Conservation (phyloP, 2,329 filamentous ascomycete species). For the Colletotrichum theobromicola region DNA sequence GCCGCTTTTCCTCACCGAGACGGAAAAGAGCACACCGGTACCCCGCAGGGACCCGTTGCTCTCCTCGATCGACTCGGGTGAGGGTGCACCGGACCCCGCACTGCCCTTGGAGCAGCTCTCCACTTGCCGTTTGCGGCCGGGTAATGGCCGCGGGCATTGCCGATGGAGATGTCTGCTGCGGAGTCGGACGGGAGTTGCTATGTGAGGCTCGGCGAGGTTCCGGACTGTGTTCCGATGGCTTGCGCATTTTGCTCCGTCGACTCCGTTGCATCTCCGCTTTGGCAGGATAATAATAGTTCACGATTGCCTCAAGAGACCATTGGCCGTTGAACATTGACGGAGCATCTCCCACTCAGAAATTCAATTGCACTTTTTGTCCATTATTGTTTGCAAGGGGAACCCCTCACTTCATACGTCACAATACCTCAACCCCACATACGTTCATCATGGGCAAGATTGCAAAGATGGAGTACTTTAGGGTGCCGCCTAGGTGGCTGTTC, state of each 20-base stretch:
- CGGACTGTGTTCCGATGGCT: slow-evolving; percentile 8
- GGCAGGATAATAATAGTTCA: not conserved
- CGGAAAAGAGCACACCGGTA: slow-evolving; percentile 2
- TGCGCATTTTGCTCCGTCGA: not conserved
- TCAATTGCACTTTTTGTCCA: not conserved
- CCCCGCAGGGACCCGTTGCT: not conserved
- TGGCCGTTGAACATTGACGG: not conserved
- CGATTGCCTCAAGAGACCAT: slow-evolving; percentile 7
- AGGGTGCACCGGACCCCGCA: slow-evolving; percentile 13
- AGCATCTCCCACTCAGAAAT: not conserved
- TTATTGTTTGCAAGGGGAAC: not conserved
- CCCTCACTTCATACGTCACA: not conserved
- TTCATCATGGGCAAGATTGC: slow-evolving; percentile 65
- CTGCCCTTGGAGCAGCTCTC: not conserved
- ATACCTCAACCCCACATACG: not conserved
- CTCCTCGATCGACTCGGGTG: not conserved
- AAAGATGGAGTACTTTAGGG: slow-evolving; percentile 74
- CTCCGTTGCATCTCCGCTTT: slow-evolving; percentile 6
- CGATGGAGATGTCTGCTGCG: not conserved
- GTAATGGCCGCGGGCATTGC: not conserved
- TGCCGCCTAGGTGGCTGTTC: slow-evolving; percentile 78
- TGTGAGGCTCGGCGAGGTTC: slow-evolving; percentile 5
- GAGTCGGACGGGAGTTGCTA: not conserved
- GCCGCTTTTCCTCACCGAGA: not conserved
- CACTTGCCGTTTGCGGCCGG: not conserved